Base-by-base conservation (phyloP, 2,329 filamentous ascomycete species). In the Paracorniculantispora psalliotae region DNA sequence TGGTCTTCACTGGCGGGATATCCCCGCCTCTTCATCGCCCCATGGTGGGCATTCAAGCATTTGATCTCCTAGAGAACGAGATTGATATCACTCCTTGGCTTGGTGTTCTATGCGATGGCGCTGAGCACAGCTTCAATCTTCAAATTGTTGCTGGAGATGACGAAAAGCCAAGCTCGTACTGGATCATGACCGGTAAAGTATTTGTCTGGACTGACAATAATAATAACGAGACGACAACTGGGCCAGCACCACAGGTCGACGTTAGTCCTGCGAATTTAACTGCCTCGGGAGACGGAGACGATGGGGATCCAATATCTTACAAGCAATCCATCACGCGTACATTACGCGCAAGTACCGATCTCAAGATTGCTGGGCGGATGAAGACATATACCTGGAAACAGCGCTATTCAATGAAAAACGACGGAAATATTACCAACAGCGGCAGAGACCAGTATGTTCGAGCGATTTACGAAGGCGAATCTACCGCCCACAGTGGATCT, bases 1-100 rank as follows among this genome's bases (percentile, higher is more conserved):
- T 91, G 19, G 87, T 96, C 51, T 93, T 92, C 66, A 92, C 91
- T 0, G 91, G 91, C 2, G 90, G 90, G 1, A 79, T 96, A 6
- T 86, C 88, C 1, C 90, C 90, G 4, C 84, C 85, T 1, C 80
- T 94, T 41, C 91, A 92, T 81, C 79, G 89, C 7, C 91, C 91
- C 0, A 81, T 94, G 57, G 90, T 90, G 2, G 90, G 90, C 1
- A 84, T 89, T 21, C 86, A 94, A 66, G 85, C 89, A 0, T 94
- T 91, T 68, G 90, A 94, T 67, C 77, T 96, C 25, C 78, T 82
- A 47, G 90, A 94, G 69, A 85, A 90, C 63, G 88, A 94, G 69
- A 90, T 96, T 62, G 91, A 96, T 67, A 85, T 96, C 50, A 88
- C 89, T 1, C 86, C 90, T 0, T 94, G 88, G 77, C 75, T 94